phyloP scores from a whole-genome alignment of 2,329 filamentous ascomycete genomes.

The Neocatenulostroma microsporum region DNA sequence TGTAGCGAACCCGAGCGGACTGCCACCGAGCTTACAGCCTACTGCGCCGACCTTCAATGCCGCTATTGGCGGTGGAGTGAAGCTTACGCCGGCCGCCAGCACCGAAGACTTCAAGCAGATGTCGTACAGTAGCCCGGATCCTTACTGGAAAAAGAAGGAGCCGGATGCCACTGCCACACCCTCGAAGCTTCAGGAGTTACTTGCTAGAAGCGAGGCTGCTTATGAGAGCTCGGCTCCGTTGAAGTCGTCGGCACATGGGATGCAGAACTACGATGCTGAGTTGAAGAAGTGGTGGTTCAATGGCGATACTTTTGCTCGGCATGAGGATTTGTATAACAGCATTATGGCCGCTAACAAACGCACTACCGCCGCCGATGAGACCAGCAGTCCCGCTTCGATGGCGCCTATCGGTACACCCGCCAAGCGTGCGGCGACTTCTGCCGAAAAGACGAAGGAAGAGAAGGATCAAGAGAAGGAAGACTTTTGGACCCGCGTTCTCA shows the following conservation, averaged over 20 bases:
- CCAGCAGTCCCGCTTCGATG: conserved; percentile 1
- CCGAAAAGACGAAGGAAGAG: background rate
- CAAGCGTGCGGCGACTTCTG: too few species aligned
- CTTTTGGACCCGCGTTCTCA: conserved; percentile 29
- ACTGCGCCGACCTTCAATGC: conserved; percentile 3
- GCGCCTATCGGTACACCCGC: conserved; percentile 4
- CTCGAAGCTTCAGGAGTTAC: conserved; percentile 30
- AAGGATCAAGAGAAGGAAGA: conserved; percentile 10
- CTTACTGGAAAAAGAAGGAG: conserved; percentile 2
- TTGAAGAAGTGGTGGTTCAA: conserved; percentile 36
- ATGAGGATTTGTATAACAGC: conserved; percentile 23
- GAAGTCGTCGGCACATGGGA: background rate
- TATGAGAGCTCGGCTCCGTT: background rate
- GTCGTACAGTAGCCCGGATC: conserved; percentile 27
- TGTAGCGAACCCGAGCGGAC: conserved; percentile 5
- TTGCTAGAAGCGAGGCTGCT: conserved; percentile 23
- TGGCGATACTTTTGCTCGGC: conserved; percentile 25
- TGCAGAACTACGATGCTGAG: too few species aligned
- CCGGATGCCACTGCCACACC: conserved; percentile 11
- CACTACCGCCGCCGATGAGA: background rate
- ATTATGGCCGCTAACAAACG: conserved; percentile 14
- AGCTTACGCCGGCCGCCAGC: background rate
- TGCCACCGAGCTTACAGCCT: conserved; percentile 1
- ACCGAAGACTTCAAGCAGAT: conserved; percentile 13
- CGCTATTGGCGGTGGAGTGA: conserved; percentile 1